Evolutionary conservation across 2,329 filamentous ascomycete genomes (phyloP), one percentile per base, ranked within the genome.

Genomic region (Fusarium tupiense): DNA sequence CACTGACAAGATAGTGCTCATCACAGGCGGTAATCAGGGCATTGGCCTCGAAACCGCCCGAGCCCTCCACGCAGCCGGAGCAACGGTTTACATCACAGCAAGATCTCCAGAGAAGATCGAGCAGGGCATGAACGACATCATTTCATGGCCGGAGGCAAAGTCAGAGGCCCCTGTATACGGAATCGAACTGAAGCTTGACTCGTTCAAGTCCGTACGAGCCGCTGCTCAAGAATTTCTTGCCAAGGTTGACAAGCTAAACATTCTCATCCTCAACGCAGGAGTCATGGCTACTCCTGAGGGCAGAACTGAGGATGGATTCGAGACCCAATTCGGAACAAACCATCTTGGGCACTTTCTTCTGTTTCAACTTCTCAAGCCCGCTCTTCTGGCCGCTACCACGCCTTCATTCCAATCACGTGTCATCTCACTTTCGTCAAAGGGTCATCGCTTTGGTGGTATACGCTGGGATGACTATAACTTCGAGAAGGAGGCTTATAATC

Each of bases 371-470:
- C 80, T 90, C 35, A 85, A 85, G 33, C 77, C 82, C 0, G 76
- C 82, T 0, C 76, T 90, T 12, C 77, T 88, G 0, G 72, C 81
- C 0, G 81, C 82, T 9, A 73, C 82, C 3, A 84, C 82, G 0
- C 77, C 83, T 0, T 69, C 76, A 0, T 87, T 85, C 60, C 76
- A 82, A 10, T 87, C 85, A 1, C 83, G 88, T 5, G 85, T 89
- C 5, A 81, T 90, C 52, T 78, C 80, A 2, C 76, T 89, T 3
- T 82, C 85, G 0, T 86, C 84, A 4, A 73, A 81, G 1, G 86
- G 75, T 4, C 88, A 89, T 14, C 68, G 73, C 1, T 13, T 40
- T 1, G 40, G 58, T 8, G 52, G 29, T 10, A 44, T 76, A 26
- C 68, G 61, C 19, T 63, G 68, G 52, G 61, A 63, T 2, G 74